Percentiles rank a stretch among this genome's conserved stretches.
phyloP scores from a whole-genome alignment of 176 grass and related monocot species.

The Ampelocalamus luodianensis region DNA sequence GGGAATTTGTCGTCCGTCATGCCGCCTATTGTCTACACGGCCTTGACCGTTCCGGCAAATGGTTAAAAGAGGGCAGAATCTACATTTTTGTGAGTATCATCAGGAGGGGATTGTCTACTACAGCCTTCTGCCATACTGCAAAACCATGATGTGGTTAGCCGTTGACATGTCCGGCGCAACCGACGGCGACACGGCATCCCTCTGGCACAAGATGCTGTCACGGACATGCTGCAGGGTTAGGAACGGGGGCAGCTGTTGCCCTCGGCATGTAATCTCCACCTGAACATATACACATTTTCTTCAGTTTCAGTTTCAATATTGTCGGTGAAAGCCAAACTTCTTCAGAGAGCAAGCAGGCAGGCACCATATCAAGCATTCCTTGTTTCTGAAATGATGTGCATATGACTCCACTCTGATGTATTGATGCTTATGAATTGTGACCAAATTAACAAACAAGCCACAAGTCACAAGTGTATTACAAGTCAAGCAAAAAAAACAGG shows the following conservation, averaged over 20 bases:
- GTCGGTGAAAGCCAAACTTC: not conserved
- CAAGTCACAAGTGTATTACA: constrained; percentile 17
- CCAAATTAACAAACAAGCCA: constrained; percentile 7
- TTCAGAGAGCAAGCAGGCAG: not conserved
- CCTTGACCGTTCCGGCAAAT: constrained; percentile 28
- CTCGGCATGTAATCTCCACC: constrained; percentile 76
- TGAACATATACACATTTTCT: constrained; percentile 36
- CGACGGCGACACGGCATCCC: constrained; percentile 42
- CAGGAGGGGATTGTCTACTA: constrained; percentile 41
- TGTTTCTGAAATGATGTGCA: constrained; percentile 8
- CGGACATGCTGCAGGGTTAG: constrained; percentile 64
- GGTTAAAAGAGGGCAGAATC: constrained; percentile 45
- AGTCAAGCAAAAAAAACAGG: constrained; percentile 8
- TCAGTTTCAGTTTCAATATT: constrained; percentile 31
- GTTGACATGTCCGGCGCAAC: constrained; percentile 31
- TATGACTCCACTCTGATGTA: constrained; percentile 32
- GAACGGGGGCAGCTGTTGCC: constrained; percentile 54
- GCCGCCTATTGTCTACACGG: constrained; percentile 25
- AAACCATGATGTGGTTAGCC: constrained; percentile 64
- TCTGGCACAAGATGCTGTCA: constrained; percentile 69
- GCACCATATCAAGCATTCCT: not conserved
- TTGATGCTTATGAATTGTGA: not conserved
- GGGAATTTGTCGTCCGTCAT: constrained; percentile 49
- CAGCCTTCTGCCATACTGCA: constrained; percentile 62
- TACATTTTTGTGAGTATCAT: constrained; percentile 53